A percentile compares a stretch with the other conserved stretches of the same genome.
These are phyloP conservation scores for Didymella sp. DNA, from an alignment of 2,329 filamentous ascomycete genomes.

Conservation along the genomic window DNA sequence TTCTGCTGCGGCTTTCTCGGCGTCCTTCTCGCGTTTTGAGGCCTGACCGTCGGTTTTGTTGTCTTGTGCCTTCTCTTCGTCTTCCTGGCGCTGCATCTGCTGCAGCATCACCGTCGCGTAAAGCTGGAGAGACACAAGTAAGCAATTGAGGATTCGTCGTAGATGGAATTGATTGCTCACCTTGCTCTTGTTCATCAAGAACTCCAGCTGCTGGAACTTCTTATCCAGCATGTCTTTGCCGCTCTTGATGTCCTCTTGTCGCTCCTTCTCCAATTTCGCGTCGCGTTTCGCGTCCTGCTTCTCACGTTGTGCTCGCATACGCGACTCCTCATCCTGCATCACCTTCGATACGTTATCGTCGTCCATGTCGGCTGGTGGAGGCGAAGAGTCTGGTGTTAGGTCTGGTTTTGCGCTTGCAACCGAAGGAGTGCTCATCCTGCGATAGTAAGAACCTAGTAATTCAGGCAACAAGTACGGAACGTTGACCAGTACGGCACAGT, in stretches of 20 bases:
- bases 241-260: conserved; percentile 56
- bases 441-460: neutral
- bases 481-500: neutral
- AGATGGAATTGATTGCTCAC: conserved; percentile 17
- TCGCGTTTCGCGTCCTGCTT: conserved; percentile 56
- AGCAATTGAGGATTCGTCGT: neutral
- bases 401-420: conserved; percentile 31
- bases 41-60: conserved; percentile 55
- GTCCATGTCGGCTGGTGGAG: conserved; percentile 41
- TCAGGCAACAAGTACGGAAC: neutral
- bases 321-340: conserved; percentile 56
- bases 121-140: conserved; percentile 37
- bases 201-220: conserved; percentile 61
- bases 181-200: conserved; percentile 61
- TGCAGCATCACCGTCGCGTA: conserved; percentile 61
- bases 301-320: conserved; percentile 52
- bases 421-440: conserved; percentile 37
- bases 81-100: conserved; percentile 61
- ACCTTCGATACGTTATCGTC: conserved; percentile 44
- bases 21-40: conserved; percentile 56
- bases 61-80: conserved; percentile 55
- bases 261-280: conserved; percentile 53
- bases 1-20: conserved; percentile 55
- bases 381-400: conserved; percentile 46
- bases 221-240: conserved; percentile 56